Base-by-base conservation (phyloP, 768 basidiomycete genomes). In the Lactarius psammicola region DNA sequence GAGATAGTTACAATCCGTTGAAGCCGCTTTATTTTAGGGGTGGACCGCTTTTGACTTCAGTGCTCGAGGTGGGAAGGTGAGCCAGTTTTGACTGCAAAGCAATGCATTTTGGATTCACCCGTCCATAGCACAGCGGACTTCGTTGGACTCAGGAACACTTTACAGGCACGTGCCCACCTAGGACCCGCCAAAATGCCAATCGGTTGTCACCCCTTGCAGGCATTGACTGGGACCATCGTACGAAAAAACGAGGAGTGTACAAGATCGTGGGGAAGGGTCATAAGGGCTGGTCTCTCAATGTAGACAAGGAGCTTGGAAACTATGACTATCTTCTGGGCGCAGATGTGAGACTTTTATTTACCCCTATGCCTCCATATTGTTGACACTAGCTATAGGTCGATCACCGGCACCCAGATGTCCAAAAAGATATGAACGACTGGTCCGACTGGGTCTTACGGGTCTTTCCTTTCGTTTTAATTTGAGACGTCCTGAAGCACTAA, bases 31-130 rank as follows among this genome's bases (percentile, higher is more conserved):
- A 11, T 64, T 17, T 9, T 55, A 92, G 92, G 89, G 83, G 1
- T 93, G 92, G 91, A 93, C 92, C n/a, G 85, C 80, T 0, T 98
- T 91, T 74, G 85, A 90, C 67, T 96, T 92, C 74, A 79, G 85
- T n/a, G 90, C 87, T 49, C 80, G 95, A 75, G 82, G 80, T 20
- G 83, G 84, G 42, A 88, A 91, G 79, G 91, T 92, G 72, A 60
- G 42, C 18, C 33, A 15, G 18, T n/a, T 46, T 62, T 18, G 20
- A 53, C 28, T 38, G 46, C 18, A 30, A 31, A 38, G 26, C 46
- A 28, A 51, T 23, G 2, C 26, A 38, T 44, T 28, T 4, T 28
- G 11, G 38, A 28, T 51, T 65, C 62, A 65, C 34, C 63, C 49
- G 18, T 26, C 40, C 0, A 28, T 69, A 92, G 91, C 89, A 93